Base-by-base conservation (phyloP, 1,139 yeast species). In the Suhomyces kunorum region DNA sequence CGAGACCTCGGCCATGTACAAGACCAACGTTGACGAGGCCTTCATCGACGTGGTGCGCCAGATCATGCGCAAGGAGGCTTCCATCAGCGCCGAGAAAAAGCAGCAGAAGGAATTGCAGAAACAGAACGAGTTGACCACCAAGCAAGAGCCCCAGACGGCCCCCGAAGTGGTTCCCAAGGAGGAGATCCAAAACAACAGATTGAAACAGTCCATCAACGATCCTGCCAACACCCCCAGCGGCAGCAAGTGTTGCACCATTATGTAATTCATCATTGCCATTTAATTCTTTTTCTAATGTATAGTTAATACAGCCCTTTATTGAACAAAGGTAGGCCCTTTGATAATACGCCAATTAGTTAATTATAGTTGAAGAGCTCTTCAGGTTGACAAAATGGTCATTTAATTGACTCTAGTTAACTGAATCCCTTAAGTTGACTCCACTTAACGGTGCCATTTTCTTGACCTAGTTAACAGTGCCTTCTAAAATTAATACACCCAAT, bases 1-100 rank as follows among this genome's bases (percentile, higher is more conserved):
- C 63, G 98, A 92, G 67, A 87, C 97, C 5, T 84, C 95, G 49
- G 98, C 98, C 28, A 85, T 89, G 76, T 80, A 86, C 52, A 86
- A 87, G 60, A 82, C 89, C 43, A 90, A 92, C 58, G 95, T 90
- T 34, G 95, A 86, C 54, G 92, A 85, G 54, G 95, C 96, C 2
- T 92, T 92, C 58, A 73, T 87, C 48, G 94, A 87, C 52, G 83
- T 92, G 36, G 97, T 92, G 6, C 76, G 96, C 61, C 94, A 86
- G 53, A 88, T 90, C 46, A 84, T 84, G 74, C 74, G 89, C 55
- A 83, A 81, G 51, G 94, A 42, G 58, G 80, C 80, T 8, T 73
- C 71, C 26, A 62, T 64, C 22, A 65, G 66, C 40, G 76, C 74
- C 22, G 77, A 71, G 49, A 71, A 70, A 66, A 71, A 71, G 45